phyloP scores from a whole-genome alignment of 805 yeast genomes.

The Saturnispora halmiae region DNA sequence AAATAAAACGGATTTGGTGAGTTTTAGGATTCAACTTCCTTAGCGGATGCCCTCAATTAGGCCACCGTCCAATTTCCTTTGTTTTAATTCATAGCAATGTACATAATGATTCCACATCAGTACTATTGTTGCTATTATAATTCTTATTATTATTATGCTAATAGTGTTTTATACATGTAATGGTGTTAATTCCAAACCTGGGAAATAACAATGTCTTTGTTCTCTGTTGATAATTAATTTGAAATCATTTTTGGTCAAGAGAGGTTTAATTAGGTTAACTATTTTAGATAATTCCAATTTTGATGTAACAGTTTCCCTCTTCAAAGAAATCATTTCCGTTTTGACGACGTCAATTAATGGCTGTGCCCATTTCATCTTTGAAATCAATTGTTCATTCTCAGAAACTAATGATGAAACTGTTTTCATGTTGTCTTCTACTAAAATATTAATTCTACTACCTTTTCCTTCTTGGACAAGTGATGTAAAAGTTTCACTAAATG shows the following conservation, averaged over 20 bases:
- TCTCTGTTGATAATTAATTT: constrained; percentile 24
- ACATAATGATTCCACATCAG: too few relatives aligned
- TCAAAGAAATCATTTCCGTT: constrained; percentile 4
- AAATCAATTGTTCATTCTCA: constrained; percentile 4
- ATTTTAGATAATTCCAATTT: constrained; percentile 6
- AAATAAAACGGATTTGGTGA: constrained; percentile 30
- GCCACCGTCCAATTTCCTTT: constrained; percentile 44
- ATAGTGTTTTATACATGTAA: neutral
- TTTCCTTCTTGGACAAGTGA: constrained; percentile 13
- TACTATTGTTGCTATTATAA: too few relatives aligned
- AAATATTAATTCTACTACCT: constrained; percentile 12
- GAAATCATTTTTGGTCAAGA: constrained; percentile 4
- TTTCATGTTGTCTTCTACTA: constrained; percentile 7
- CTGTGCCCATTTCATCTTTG: constrained; percentile 7
- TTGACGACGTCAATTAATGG: constrained; percentile 1
- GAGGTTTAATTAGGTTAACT: neutral
- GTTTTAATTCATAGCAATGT: neutral
- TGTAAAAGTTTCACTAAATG: constrained; percentile 15
- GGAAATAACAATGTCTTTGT: constrained; percentile 40
- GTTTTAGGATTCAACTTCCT: constrained; percentile 41
- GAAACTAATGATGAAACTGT: constrained; percentile 7
- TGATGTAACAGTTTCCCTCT: constrained; percentile 8
- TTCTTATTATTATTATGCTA: too few relatives aligned
- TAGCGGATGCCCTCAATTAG: constrained; percentile 41
- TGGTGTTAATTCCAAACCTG: constrained; percentile 24